Evolutionary conservation across 148 eudicot species (phyloP).

Genomic region (Chenopodium album): DNA sequence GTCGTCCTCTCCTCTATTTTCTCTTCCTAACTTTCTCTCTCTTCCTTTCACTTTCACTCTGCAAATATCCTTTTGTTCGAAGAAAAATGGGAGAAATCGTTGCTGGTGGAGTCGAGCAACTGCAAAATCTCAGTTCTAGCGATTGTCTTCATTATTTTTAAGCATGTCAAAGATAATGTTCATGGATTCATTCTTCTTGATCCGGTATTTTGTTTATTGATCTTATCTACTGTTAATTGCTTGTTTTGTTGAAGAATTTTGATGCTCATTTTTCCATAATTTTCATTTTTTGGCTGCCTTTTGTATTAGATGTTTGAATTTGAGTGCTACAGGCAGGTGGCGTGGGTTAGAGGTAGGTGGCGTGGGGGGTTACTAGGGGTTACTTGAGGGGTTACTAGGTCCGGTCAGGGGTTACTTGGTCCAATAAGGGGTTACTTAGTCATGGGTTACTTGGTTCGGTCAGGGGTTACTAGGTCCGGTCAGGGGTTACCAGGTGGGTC

Average conservation of each 20-base stretch:
- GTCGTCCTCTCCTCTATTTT: background rate
- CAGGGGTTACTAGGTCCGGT: too few relatives aligned
- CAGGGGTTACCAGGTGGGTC: too few relatives aligned
- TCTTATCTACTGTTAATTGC: background rate
- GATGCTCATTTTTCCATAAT: too few relatives aligned
- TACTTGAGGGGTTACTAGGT: too few relatives aligned
- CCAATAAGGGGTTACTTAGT: too few relatives aligned
- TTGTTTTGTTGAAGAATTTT: background rate
- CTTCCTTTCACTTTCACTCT: background rate
- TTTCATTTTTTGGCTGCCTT: too few relatives aligned
- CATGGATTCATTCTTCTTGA: conserved; percentile 81
- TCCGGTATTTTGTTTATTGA: conserved; percentile 39
- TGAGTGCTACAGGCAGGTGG: too few relatives aligned
- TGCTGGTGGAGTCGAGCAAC: conserved; percentile 26
- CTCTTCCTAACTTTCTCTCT: conserved; percentile 28
- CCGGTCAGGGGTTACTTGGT: too few relatives aligned
- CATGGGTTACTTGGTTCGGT: too few relatives aligned
- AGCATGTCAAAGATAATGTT: conserved; percentile 74
- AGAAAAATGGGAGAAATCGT: conserved; percentile 46
- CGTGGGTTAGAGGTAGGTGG: too few relatives aligned
- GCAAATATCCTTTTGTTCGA: background rate
- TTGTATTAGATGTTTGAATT: too few relatives aligned
- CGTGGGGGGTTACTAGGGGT: too few relatives aligned
- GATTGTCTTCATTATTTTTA: conserved; percentile 42
- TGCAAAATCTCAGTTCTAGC: conserved; percentile 18